phyloP scores from a whole-genome alignment of 1,139 yeast genomes.

The Yamadazyma membranifaciens region DNA sequence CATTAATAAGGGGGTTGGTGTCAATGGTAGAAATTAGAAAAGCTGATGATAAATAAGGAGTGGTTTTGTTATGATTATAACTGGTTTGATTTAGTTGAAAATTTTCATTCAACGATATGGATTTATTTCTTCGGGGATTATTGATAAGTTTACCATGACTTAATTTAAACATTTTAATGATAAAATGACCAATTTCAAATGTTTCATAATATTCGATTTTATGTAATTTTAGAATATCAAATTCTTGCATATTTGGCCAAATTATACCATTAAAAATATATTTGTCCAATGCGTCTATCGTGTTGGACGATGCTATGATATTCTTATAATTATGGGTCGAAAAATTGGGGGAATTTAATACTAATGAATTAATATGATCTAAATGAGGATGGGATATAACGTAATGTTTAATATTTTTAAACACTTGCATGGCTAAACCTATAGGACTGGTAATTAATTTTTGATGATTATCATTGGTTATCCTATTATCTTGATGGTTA shows the following conservation, averaged over 20 bases:
- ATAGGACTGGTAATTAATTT: too few species aligned
- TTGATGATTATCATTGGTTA: neutral
- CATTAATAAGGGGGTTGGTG: neutral
- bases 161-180: slow-evolving; percentile 33
- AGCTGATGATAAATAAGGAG: slow-evolving; percentile 43
- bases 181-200: slow-evolving; percentile 20
- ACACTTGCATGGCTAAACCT: slow-evolving; percentile 24
- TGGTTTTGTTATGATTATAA: slow-evolving; percentile 5
- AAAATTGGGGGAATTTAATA: slow-evolving; percentile 69
- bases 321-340: slow-evolving; percentile 25
- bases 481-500: neutral
- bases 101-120: slow-evolving; percentile 15
- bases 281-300: slow-evolving; percentile 50
- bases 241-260: slow-evolving; percentile 72
- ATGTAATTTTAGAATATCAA: slow-evolving; percentile 27
- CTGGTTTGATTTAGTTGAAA: slow-evolving; percentile 8
- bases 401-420: slow-evolving; percentile 39
- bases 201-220: slow-evolving; percentile 18
- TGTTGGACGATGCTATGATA: slow-evolving; percentile 53
- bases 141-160: slow-evolving; percentile 36
- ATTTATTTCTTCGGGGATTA: slow-evolving; percentile 9
- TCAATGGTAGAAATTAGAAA: slow-evolving; percentile 34
- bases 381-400: slow-evolving; percentile 82
- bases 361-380: slow-evolving; percentile 72
- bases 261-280: slow-evolving; percentile 70